Percentiles rank a stretch among this genome's conserved stretches.
phyloP scores from a whole-genome alignment of 1,284 basidiomycete species.

The Taiwanofungus camphoratus region DNA sequence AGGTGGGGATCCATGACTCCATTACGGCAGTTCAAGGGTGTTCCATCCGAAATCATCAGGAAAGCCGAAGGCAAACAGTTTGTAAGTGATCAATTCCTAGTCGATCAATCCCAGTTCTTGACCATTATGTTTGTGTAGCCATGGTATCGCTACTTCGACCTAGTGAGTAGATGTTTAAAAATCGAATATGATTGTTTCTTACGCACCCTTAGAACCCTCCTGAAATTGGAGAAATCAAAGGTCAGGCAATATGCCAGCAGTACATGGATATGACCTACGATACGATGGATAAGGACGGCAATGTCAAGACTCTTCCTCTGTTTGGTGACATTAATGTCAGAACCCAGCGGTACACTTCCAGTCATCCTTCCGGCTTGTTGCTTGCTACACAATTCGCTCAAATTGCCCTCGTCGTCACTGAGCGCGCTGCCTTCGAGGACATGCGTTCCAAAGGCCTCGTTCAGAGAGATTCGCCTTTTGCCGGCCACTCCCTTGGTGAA shows the following conservation, averaged over 20 bases:
- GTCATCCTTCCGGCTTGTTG: conserved; percentile 89
- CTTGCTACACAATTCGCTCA: conserved; percentile 99
- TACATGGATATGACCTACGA: conserved; percentile 99
- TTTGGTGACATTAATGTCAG: conserved; percentile 91
- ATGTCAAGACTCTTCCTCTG: conserved; percentile 89
- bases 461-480: conserved; percentile 88
- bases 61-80: conserved; percentile 98
- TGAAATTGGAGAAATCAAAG: conserved; percentile 99
- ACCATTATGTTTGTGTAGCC: conserved; percentile 51
- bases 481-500: conserved; percentile 97
- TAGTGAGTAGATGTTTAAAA: no score
- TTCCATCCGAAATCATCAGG: conserved; percentile 82
- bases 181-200: no score
- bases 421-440: conserved; percentile 97
- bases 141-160: conserved; percentile 94
- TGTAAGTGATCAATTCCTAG: conserved; percentile 44
- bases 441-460: conserved; percentile 96
- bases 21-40: conserved; percentile 89
- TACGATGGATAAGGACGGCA: conserved; percentile 91
- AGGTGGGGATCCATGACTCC: conserved; percentile 99
- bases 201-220: no score
- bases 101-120: no score
- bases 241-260: conserved; percentile 93
- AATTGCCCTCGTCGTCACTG: conserved; percentile 95
- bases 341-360: conserved; percentile 95